These are phyloP conservation scores for Alternaria metachromatica DNA, from an alignment of 2,329 filamentous ascomycete genomes.

Conservation along the genomic window DNA sequence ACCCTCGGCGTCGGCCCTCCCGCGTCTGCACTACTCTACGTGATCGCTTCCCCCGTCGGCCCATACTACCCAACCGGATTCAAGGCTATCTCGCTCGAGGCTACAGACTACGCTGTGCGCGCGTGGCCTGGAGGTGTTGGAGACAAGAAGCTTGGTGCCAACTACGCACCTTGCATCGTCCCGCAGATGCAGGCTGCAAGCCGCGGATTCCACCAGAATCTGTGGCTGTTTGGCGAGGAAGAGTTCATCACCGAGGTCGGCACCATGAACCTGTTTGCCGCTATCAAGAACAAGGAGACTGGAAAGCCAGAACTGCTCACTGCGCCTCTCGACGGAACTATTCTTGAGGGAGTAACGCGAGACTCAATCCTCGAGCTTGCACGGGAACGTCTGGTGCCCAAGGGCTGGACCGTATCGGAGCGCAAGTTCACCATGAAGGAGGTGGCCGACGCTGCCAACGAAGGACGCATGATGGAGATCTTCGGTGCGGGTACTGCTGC, in stretches of 20 bases:
- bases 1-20: constrained; percentile 94
- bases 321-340: constrained; percentile 95
- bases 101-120: constrained; percentile 93
- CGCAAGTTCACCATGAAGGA: constrained; percentile 92
- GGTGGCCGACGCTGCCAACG: constrained; percentile 77
- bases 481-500: constrained; percentile 95
- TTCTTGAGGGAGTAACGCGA: constrained; percentile 91
- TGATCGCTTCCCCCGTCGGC: constrained; percentile 95
- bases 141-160: constrained; percentile 97
- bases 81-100: constrained; percentile 94
- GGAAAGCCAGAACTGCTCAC: constrained; percentile 92
- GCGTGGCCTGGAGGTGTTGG: constrained; percentile 98
- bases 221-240: constrained; percentile 96
- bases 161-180: constrained; percentile 99
- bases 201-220: constrained; percentile 95
- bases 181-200: constrained; percentile 91
- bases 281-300: constrained; percentile 82
- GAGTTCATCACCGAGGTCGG: constrained; percentile 97
- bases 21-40: constrained; percentile 87
- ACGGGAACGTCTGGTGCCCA: constrained; percentile 77
- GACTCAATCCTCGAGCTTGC: constrained; percentile 90
- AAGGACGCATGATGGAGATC: constrained; percentile 88
- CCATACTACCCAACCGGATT: constrained; percentile 99
- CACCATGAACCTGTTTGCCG: constrained; percentile 98
- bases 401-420: constrained; percentile 90